Evolutionary conservation across 768 basidiomycete species (phyloP), one percentile per base, ranked within the genome.

Genomic region (Lepiota venenata): DNA sequence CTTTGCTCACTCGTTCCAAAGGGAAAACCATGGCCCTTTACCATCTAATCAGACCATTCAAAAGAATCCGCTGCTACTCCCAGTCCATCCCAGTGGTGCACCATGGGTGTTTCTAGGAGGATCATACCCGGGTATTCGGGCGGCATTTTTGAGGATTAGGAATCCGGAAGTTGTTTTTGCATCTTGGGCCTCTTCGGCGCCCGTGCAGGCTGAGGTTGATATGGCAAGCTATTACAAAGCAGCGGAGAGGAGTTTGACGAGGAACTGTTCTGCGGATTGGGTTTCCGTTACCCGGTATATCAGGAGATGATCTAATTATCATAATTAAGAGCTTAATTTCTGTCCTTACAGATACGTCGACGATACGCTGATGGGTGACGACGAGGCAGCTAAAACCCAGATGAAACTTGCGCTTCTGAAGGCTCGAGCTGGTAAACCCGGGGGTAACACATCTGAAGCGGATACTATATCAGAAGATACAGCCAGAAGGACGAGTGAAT

Each of bases 201-300:
- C 76, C 2, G 77, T 80, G 0, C 69, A 80, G 46, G 75, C 78
- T 1, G 73, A 80, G 56, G 68, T 79, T 21, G 76, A 80, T 58
- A 79, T 80, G 77, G 56, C 73, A 14, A 71, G 73, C 40, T 80
- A 79, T 63, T 80, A 80, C 60, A 74, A 74, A 53, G 76, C 76
- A 0, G 77, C 76, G 1, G 77, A 79, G 54, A 70, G 77, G 27
- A 77, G 75, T 54, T 64, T 79, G 18, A 76, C 76, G 0, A 67
- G 76, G 15, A 80, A 80, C 58, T 80, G 77, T 55, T 79, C 76
- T 4, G 75, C 76, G 1, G 78, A 80, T 66, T 80, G 77, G 77
- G 73, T 76, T 47, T 73, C 74, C 3, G 74, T 79, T 9, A 79
- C 77, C 32, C 52, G 52, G 52, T 54, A 27, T 20, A 45, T 15